phyloP scores from a whole-genome alignment of 306 rosid species.

The Hippophae gyantsensis region DNA sequence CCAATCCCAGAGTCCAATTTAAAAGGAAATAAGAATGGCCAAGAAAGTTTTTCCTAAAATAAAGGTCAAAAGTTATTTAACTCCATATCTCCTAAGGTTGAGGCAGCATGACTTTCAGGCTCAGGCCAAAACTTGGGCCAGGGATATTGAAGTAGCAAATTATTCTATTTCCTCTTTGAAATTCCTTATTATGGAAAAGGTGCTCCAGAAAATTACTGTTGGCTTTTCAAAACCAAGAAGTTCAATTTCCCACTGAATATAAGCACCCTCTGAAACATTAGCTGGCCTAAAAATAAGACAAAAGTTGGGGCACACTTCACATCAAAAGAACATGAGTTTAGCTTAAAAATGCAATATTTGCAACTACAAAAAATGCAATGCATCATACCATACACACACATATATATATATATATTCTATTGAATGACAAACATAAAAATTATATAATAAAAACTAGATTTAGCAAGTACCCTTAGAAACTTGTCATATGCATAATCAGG shows the following conservation, averaged over 20 bases:
- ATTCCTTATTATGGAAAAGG: too few species aligned
- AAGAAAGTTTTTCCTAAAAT: too few species aligned
- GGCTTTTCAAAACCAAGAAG: constrained; percentile 95
- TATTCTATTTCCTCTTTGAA: too few species aligned
- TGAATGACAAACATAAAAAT: constrained; percentile 7
- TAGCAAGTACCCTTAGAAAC: constrained; percentile 53
- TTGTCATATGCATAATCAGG: constrained; percentile 98
- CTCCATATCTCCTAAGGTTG: too few species aligned
- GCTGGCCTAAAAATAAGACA: constrained; percentile 46
- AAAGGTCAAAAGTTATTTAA: too few species aligned
- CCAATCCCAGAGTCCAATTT: too few species aligned
- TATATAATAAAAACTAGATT: constrained; percentile 6
- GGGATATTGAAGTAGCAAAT: too few species aligned
- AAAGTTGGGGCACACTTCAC: constrained; percentile 17
- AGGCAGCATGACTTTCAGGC: too few species aligned
- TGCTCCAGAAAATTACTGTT: constrained; percentile 32
- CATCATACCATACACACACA: not conserved
- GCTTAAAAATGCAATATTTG: too few species aligned
- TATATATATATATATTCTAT: constrained; percentile 3
- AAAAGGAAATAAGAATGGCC: too few species aligned
- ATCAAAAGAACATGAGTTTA: not conserved
- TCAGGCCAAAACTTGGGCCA: too few species aligned
- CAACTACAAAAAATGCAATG: too few species aligned
- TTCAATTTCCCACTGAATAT: constrained; percentile 91
- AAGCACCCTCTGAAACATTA: constrained; percentile 80